Evolutionary conservation across 2,329 filamentous ascomycete species (phyloP).

Genomic region (Colletotrichum costaricense): DNA sequence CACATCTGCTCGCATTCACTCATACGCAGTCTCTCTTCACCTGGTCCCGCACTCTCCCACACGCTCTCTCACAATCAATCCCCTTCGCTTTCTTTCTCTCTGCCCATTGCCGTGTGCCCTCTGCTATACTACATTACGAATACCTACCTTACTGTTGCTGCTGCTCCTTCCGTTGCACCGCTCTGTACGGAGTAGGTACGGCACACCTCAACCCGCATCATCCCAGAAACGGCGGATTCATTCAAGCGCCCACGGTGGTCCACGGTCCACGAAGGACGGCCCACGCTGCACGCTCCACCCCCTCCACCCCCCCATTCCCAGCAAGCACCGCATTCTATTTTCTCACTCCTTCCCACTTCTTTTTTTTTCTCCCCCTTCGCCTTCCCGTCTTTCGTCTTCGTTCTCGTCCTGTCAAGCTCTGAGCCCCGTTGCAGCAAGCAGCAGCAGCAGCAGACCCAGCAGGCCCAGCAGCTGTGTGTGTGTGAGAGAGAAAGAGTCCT

Average conservation of each 20-base stretch:
- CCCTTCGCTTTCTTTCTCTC: background rate
- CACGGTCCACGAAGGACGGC: background rate
- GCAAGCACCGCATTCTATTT: conserved; percentile 33
- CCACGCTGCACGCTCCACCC: conserved; percentile 16
- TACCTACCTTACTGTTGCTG: background rate
- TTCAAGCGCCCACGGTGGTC: conserved; percentile 1
- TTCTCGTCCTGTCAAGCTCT: conserved; percentile 4
- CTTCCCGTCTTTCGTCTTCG: background rate
- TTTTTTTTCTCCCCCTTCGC: background rate
- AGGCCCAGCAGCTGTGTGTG: background rate
- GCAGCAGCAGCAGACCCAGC: background rate
- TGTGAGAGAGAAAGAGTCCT: no score
- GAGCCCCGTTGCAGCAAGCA: conserved; percentile 2
- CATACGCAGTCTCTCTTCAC: background rate
- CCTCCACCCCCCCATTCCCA: background rate
- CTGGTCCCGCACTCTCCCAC: background rate
- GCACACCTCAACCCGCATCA: conserved; percentile 4
- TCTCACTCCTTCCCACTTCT: conserved; percentile 24
- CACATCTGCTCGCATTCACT: background rate
- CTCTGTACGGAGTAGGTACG: background rate
- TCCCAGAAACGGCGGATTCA: conserved; percentile 21
- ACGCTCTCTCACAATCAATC: background rate
- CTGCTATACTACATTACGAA: no score
- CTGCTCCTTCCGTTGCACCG: background rate
- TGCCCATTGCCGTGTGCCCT: background rate